phyloP scores from a whole-genome alignment of 345 rosid genomes.

The Aquilaria sinensis region DNA sequence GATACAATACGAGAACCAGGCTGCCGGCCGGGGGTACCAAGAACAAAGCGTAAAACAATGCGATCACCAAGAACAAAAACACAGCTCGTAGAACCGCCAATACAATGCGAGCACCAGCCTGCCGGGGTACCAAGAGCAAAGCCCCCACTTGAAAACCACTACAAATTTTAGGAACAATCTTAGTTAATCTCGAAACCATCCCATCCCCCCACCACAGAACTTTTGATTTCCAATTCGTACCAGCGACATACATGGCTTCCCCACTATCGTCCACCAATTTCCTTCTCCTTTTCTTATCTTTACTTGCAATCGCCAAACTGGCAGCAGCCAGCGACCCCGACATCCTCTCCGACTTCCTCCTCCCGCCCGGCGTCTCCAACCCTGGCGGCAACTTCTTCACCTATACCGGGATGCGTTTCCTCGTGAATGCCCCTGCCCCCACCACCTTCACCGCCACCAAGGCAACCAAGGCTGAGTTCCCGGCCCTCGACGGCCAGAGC shows the following conservation, averaged over 20 bases:
- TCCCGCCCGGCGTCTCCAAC: conserved; percentile 7
- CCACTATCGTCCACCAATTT: not conserved
- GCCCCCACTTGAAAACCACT: not conserved
- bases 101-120: conserved; percentile 9
- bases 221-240: too few species aligned
- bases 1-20: conserved; percentile 4
- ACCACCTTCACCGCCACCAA: conserved; percentile 15
- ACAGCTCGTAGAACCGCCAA: too few species aligned
- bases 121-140: not conserved
- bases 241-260: too few species aligned
- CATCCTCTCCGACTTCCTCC: conserved; percentile 25
- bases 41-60: not conserved
- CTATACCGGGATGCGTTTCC: conserved; percentile 20
- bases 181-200: too few species aligned
- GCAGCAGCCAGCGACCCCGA: conserved; percentile 31
- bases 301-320: conserved; percentile 5
- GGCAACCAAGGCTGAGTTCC: conserved; percentile 30
- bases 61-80: not conserved
- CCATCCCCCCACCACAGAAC: too few species aligned
- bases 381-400: conserved; percentile 32
- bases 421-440: conserved; percentile 2
- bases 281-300: conserved; percentile 16
- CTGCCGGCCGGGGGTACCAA: conserved; percentile 2
- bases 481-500: conserved; percentile 30
- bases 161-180: too few species aligned